A percentile compares a stretch with the other conserved stretches of the same genome.
Conservation (phyloP, 169 alveolate genomes). For the Plasmodium coatneyi region DNA sequence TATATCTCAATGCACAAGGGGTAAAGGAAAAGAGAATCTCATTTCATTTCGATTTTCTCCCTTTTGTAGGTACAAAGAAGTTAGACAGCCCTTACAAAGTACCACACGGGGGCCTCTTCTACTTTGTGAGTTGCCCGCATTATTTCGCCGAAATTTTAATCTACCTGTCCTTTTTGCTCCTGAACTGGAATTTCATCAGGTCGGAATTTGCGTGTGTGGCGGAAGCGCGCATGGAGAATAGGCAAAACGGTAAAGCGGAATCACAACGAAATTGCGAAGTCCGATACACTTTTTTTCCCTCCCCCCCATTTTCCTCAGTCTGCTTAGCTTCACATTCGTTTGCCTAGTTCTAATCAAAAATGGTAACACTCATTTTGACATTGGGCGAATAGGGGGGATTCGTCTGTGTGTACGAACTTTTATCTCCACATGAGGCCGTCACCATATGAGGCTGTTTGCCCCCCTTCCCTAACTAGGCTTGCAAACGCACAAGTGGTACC, state of each 20-base stretch:
- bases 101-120: slow-evolving; percentile 86
- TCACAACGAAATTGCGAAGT: not conserved
- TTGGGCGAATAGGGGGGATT: not conserved
- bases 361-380: slow-evolving; percentile 15
- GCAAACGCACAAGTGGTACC: slow-evolving; percentile 77
- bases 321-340: slow-evolving; percentile 26
- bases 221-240: not conserved
- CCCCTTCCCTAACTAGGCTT: slow-evolving; percentile 29
- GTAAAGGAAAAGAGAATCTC: not conserved
- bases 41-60: not conserved
- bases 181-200: slow-evolving; percentile 53
- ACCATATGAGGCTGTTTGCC: not conserved
- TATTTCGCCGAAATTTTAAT: slow-evolving; percentile 85
- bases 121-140: slow-evolving; percentile 87
- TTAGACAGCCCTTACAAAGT: slow-evolving; percentile 78
- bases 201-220: not conserved
- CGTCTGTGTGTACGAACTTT: not conserved
- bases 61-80: slow-evolving; percentile 3
- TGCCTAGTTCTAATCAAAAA: slow-evolving; percentile 24
- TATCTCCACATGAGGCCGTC: not conserved
- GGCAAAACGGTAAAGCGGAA: not conserved
- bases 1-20: not conserved
- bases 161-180: slow-evolving; percentile 79
- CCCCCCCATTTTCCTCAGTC: not conserved
- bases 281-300: not conserved